Conservation (phyloP, 176 grass and related monocot genomes). For the Hsuehochloa calcarea region DNA sequence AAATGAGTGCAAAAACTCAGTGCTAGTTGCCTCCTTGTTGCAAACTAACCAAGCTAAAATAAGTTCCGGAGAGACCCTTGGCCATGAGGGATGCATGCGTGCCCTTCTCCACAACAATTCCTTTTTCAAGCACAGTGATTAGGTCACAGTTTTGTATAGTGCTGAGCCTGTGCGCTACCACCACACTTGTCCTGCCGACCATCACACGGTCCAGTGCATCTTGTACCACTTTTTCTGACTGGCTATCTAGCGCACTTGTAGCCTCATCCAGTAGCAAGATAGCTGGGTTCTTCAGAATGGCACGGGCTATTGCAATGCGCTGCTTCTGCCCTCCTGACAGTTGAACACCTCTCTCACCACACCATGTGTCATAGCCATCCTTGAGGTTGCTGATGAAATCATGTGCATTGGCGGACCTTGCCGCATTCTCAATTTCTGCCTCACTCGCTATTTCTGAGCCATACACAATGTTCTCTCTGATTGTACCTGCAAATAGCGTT, state of each 20-base stretch:
- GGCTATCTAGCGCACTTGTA: constrained; percentile 88
- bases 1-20: constrained; percentile 20
- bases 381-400: constrained; percentile 92
- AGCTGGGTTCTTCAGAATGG: constrained; percentile 81
- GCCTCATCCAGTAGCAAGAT: constrained; percentile 87
- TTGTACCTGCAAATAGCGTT: constrained; percentile 82
- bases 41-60: constrained; percentile 73
- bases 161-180: constrained; percentile 87
- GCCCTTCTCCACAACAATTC: constrained; percentile 79
- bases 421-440: constrained; percentile 73
- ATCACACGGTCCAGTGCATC: constrained; percentile 83
- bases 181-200: constrained; percentile 81
- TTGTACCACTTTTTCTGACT: constrained; percentile 91
- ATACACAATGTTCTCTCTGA: constrained; percentile 81
- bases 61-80: constrained; percentile 66
- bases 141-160: constrained; percentile 81
- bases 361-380: constrained; percentile 89
- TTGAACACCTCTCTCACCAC: constrained; percentile 84
- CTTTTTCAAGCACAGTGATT: constrained; percentile 83
- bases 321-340: constrained; percentile 96
- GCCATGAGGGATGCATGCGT: constrained; percentile 88
- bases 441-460: constrained; percentile 59
- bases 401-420: constrained; percentile 83
- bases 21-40: constrained; percentile 63
- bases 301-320: constrained; percentile 87